phyloP scores from a whole-genome alignment of 257 asterid species.

The Przewalskia tangutica region DNA sequence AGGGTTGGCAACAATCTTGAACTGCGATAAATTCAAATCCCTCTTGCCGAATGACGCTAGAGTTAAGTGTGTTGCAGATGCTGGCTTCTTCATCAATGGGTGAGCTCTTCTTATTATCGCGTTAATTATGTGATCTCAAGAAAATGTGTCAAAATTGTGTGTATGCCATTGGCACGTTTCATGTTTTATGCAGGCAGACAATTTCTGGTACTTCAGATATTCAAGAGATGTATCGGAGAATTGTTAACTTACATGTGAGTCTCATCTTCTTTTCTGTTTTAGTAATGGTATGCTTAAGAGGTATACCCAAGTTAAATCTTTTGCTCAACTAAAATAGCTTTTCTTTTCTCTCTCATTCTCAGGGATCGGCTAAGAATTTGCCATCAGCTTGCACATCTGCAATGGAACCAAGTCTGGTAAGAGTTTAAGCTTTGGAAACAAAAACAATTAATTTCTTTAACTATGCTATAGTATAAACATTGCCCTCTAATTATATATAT shows the following conservation, averaged over 20 bases:
- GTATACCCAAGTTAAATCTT: too few relatives aligned
- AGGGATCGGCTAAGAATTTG: too few relatives aligned
- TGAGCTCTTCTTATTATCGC: slow-evolving; percentile 18
- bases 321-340: too few relatives aligned
- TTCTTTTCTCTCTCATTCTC: too few relatives aligned
- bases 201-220: not conserved
- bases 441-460: too few relatives aligned
- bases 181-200: not conserved
- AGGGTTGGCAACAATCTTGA: slow-evolving; percentile 60
- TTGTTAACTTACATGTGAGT: not conserved
- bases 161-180: too few relatives aligned
- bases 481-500: too few relatives aligned
- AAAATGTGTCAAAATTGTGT: not conserved
- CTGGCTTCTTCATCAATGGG: slow-evolving; percentile 73
- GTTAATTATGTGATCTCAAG: not conserved
- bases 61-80: slow-evolving; percentile 77
- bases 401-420: too few relatives aligned
- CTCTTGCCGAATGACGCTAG: slow-evolving; percentile 37
- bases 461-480: too few relatives aligned
- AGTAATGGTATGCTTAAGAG: not conserved
- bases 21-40: slow-evolving; percentile 57
- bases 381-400: too few relatives aligned
- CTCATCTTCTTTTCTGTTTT: too few relatives aligned
- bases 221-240: not conserved
- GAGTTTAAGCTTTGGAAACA: too few relatives aligned